Percentiles rank a stretch among this genome's conserved stretches.
These are phyloP conservation scores for Myxozyma neglecta DNA, from an alignment of 805 yeast species.

Conservation along the genomic window DNA sequence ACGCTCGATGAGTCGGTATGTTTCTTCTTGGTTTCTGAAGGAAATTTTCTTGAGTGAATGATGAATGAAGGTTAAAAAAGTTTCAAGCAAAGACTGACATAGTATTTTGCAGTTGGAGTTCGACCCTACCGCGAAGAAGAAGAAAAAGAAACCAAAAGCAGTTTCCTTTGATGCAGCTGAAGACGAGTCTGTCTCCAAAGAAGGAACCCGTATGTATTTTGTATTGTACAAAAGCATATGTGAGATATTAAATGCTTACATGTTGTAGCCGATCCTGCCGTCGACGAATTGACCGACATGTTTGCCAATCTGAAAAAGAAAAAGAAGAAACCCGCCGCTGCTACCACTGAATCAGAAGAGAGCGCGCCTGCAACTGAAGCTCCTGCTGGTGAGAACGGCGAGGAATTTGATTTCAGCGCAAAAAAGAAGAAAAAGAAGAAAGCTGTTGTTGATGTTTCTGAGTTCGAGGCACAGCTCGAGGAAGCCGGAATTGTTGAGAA, in stretches of 20 bases:
- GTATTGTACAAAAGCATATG: background rate
- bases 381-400: conserved; percentile 29
- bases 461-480: conserved; percentile 85
- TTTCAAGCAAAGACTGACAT: background rate
- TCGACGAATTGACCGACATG: conserved; percentile 55
- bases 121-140: conserved; percentile 37
- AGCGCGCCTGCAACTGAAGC: conserved; percentile 32
- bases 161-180: conserved; percentile 27
- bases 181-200: conserved; percentile 13
- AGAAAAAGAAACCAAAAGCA: conserved; percentile 40
- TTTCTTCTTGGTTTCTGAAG: background rate
- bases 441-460: conserved; percentile 59
- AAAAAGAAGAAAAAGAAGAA: conserved; percentile 82
- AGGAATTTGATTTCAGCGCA: conserved; percentile 49
- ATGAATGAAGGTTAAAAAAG: background rate
- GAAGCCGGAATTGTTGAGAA: conserved; percentile 79
- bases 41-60: background rate
- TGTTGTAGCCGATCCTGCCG: conserved; percentile 33
- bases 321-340: conserved; percentile 62
- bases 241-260: background rate
- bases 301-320: conserved; percentile 81
- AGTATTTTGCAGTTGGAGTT: conserved; percentile 25
- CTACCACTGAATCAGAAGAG: conserved; percentile 37
- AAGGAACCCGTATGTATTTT: conserved; percentile 5
- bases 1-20: conserved; percentile 27